Percentiles rank a stretch among this genome's conserved stretches.
These are phyloP conservation scores for Bocquillonia castaneifolia DNA, from an alignment of 441 rosid genomes.

Conservation along the genomic window DNA sequence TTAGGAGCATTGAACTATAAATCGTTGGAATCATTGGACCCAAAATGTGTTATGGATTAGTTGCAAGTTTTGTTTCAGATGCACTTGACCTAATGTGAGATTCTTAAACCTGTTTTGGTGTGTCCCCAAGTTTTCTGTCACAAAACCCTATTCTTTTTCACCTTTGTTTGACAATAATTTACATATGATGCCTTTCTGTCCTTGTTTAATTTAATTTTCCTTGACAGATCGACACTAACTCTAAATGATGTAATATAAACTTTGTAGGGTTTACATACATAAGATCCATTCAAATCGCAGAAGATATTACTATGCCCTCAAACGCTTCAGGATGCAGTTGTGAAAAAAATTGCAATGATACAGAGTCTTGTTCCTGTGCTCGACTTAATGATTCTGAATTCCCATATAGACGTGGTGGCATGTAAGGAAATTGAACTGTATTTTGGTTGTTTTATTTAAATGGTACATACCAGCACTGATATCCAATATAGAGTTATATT, in stretches of 20 bases:
- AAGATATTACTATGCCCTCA: constrained; percentile 29
- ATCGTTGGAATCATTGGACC: too few species aligned
- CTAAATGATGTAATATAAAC: constrained; percentile 8
- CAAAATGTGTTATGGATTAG: too few species aligned
- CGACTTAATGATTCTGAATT: constrained; percentile 42
- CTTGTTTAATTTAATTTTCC: background rate
- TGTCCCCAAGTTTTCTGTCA: too few species aligned
- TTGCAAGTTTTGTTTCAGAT: too few species aligned
- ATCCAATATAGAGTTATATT: background rate
- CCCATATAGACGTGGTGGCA: constrained; percentile 46
- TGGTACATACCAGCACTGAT: background rate
- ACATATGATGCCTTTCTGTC: background rate
- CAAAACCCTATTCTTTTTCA: too few species aligned
- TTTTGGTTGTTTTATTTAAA: background rate
- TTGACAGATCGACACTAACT: background rate
- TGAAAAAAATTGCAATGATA: constrained; percentile 35
- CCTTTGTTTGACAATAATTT: background rate
- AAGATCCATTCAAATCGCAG: constrained; percentile 33
- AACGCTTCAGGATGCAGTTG: constrained; percentile 39
- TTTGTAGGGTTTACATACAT: constrained; percentile 42
- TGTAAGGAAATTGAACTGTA: constrained; percentile 40
- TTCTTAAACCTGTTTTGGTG: too few species aligned
- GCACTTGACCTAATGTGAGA: too few species aligned
- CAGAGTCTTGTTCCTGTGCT: constrained; percentile 42
- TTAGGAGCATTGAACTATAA: too few species aligned